Evolutionary conservation across 441 rosid species (phyloP).

Genomic region (Erodium texanum): DNA sequence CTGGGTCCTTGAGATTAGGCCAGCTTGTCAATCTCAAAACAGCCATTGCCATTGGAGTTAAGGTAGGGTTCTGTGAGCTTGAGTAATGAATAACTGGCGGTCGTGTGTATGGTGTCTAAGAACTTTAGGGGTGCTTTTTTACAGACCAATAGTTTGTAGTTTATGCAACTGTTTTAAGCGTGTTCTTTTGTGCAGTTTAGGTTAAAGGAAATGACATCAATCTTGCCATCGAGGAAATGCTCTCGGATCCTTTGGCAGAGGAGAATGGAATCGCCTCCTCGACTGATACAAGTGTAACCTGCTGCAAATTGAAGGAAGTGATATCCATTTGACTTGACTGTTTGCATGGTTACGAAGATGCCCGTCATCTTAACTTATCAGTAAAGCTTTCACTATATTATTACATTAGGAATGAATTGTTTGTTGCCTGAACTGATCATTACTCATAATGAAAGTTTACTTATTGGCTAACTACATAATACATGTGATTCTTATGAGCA

Average conservation of each 20-base stretch:
- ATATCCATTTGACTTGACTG: no score
- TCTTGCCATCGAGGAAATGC: conserved; percentile 30
- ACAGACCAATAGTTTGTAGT: background rate
- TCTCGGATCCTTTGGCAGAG: conserved; percentile 5
- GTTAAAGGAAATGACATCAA: conserved; percentile 48
- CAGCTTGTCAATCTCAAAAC: conserved; percentile 72
- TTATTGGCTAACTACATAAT: background rate
- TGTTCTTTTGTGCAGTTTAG: conserved; percentile 17
- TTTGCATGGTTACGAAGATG: no score
- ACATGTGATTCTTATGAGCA: background rate
- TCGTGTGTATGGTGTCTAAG: background rate
- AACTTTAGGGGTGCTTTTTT: background rate
- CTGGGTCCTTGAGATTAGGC: conserved; percentile 68
- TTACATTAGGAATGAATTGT: no score
- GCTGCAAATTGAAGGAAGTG: no score
- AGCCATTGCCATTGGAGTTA: conserved; percentile 61
- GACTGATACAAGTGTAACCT: background rate
- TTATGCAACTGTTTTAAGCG: background rate
- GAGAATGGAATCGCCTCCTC: background rate
- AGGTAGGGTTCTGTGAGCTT: conserved; percentile 26
- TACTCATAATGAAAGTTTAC: background rate
- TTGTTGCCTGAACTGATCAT: no score
- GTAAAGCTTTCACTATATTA: no score
- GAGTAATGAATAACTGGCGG: no score
- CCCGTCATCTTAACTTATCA: no score